Percentiles rank a stretch among this genome's conserved stretches.
Evolutionary conservation across 331 rosid genomes (phyloP).

Genomic region (Acacia concinna): DNA sequence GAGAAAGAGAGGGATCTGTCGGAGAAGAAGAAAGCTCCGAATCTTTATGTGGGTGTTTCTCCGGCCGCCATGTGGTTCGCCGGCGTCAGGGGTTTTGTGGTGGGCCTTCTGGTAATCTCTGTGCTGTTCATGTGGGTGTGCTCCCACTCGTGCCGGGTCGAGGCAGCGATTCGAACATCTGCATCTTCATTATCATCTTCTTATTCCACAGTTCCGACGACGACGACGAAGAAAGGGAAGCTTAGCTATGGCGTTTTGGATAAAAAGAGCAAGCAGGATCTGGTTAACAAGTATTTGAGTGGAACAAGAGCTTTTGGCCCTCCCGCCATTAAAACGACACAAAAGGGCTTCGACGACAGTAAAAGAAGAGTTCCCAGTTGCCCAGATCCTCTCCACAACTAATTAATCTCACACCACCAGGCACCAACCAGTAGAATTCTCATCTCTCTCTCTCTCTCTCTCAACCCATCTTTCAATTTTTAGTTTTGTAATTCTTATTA

Average conservation of each 20-base stretch:
- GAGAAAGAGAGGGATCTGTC: not conserved
- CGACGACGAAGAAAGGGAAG: constrained; percentile 30
- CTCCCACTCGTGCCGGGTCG: constrained; percentile 44
- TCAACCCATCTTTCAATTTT: not conserved
- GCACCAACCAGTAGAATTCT: constrained; percentile 30
- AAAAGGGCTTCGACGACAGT: constrained; percentile 49
- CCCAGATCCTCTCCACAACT: constrained; percentile 99
- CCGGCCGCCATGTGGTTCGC: constrained; percentile 54
- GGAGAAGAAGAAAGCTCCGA: not conserved
- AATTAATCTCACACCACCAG: constrained; percentile 20
- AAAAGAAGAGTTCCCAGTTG: constrained; percentile 91
- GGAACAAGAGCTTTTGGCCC: constrained; percentile 41
- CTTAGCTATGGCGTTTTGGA: constrained; percentile 26
- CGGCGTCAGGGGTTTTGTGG: constrained; percentile 44
- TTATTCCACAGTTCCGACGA: not conserved
- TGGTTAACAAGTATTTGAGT: constrained; percentile 51
- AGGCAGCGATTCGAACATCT: constrained; percentile 55
- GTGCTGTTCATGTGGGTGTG: constrained; percentile 49
- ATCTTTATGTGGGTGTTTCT: constrained; percentile 41
- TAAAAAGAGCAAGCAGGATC: constrained; percentile 44
- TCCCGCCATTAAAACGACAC: constrained; percentile 23
- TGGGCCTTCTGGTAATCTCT: constrained; percentile 39
- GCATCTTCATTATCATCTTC: too few species aligned
- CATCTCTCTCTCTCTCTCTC: constrained; percentile 6
- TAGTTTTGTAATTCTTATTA: not conserved